Base-by-base conservation (phyloP, 2,329 filamentous ascomycete genomes). In the Ophiocordyceps camponoti-leonardi region DNA sequence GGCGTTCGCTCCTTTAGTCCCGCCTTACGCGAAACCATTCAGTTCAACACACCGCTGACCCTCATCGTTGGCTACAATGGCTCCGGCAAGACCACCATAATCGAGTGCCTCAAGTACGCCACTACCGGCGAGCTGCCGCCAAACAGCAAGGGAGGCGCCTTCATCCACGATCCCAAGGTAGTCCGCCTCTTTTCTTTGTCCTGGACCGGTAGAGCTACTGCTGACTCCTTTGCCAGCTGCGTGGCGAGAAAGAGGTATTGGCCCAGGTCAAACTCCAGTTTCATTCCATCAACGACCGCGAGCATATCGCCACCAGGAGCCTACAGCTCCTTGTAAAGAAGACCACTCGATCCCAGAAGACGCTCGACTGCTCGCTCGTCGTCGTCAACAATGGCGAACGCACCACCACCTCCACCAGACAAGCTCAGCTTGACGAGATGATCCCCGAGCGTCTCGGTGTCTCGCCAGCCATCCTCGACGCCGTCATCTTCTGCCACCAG, bases 401-500 rank as follows among this genome's bases (percentile, higher is more conserved):
- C 47, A 80, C 75, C 6, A 77, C 81, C 6, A 76, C 88, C 33
- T 95, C 90, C 2, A 86, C 83, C 3, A 79, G 83, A 40, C 79
- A 86, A 18, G 79, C 79, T 11, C 85, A 95, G 53, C 72, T 96
- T 31, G 84, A 95, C 60, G 73, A 80, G 51, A 75, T 90, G 52
- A 81, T 98, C 60, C 87, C 90, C 0, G 77, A 84, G 53, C 83
- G 86, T 52, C 73, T 98, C 1, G 92, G 92, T 35, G 92, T 95
- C 4, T 92, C 87, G 1, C 80, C 81, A 46, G 88, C 92, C 13
- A 81, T 98, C 46, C 73, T 98, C 23, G 88, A 96, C 52, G 83
- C 83, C 48, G 92, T 98, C 59, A 95, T 98, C 53, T 98, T 98
- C 65, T 98, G 92, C 60, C 92, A 98, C 58, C 92, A 98, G 59